These are phyloP conservation scores for Nicotiana tomentosiformis DNA, from an alignment of 257 asterid species.

Conservation along the genomic window DNA sequence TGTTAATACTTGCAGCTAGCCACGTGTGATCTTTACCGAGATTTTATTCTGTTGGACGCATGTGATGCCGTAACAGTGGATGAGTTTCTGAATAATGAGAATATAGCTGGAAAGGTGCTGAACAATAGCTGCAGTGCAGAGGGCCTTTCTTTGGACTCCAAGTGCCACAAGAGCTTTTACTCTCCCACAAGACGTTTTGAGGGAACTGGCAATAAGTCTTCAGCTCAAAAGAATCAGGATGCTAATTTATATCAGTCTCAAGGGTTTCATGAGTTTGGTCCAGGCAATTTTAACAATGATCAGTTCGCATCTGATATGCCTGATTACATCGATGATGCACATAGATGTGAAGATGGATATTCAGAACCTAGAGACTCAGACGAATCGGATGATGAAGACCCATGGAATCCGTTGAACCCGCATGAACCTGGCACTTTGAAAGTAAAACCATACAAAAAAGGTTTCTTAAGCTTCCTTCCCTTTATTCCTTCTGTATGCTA, in stretches of 20 bases:
- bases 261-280: slow-evolving; percentile 2
- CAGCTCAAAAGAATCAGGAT: slow-evolving; percentile 47
- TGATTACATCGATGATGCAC: slow-evolving; percentile 29
- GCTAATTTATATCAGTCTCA: slow-evolving; percentile 36
- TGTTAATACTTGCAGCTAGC: slow-evolving; percentile 60
- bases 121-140: slow-evolving; percentile 8
- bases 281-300: slow-evolving; percentile 19
- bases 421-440: slow-evolving; percentile 84
- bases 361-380: slow-evolving; percentile 35
- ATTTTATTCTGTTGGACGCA: slow-evolving; percentile 73
- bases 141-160: not conserved
- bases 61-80: slow-evolving; percentile 69
- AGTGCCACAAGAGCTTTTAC: slow-evolving; percentile 52
- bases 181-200: slow-evolving; percentile 55
- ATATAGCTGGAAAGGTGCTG: slow-evolving; percentile 42
- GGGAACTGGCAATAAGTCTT: slow-evolving; percentile 41
- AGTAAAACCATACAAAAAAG: slow-evolving; percentile 68
- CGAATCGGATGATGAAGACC: slow-evolving; percentile 49
- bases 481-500: slow-evolving; percentile 9
- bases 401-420: slow-evolving; percentile 95
- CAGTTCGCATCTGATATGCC: slow-evolving; percentile 25
- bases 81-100: slow-evolving; percentile 36
- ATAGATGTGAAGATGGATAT: slow-evolving; percentile 37
- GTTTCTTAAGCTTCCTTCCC: slow-evolving; percentile 23
- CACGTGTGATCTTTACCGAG: slow-evolving; percentile 71